phyloP scores from a whole-genome alignment of 495 filamentous ascomycete genomes.

The Hypoxylon lienhwacheense region DNA sequence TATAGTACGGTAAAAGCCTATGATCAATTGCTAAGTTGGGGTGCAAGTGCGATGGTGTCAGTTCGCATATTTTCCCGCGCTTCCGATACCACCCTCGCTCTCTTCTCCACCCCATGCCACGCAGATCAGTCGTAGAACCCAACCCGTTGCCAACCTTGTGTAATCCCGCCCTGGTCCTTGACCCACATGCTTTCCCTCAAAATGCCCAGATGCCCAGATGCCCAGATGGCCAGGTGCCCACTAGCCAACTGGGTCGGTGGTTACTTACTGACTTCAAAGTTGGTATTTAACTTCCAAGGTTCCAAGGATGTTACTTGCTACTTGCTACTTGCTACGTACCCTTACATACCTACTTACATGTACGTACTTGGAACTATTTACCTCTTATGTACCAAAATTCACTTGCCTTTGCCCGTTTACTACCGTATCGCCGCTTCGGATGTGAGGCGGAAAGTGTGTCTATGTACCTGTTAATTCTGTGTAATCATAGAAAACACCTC shows the following conservation, averaged over 20 bases:
- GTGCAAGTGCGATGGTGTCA: conserved; percentile 29
- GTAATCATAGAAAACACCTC: conserved; percentile 30
- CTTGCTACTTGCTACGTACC: background rate
- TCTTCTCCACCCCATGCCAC: conserved; percentile 12
- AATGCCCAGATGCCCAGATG: conserved; percentile 7
- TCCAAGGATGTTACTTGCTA: background rate
- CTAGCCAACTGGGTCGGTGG: conserved; percentile 2
- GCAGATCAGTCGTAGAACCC: conserved; percentile 26
- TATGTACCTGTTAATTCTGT: too few species aligned
- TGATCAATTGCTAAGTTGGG: conserved; percentile 4
- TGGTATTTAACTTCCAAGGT: too few species aligned
- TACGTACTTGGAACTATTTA: background rate
- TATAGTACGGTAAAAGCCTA: conserved; percentile 1
- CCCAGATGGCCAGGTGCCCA: conserved; percentile 15
- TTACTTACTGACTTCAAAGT: conserved; percentile 6
- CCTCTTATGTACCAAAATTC: conserved; percentile 27
- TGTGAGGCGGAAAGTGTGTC: conserved; percentile 30
- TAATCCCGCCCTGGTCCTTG: conserved; percentile 1
- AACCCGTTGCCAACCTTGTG: background rate
- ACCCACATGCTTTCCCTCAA: conserved; percentile 10
- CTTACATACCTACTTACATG: background rate
- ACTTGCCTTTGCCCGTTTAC: conserved; percentile 26
- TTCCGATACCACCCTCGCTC: conserved; percentile 30
- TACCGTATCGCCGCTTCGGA: conserved; percentile 31
- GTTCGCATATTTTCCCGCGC: conserved; percentile 37